Conservation (phyloP, 768 basidiomycete species). For the Termitomyces sp. region DNA sequence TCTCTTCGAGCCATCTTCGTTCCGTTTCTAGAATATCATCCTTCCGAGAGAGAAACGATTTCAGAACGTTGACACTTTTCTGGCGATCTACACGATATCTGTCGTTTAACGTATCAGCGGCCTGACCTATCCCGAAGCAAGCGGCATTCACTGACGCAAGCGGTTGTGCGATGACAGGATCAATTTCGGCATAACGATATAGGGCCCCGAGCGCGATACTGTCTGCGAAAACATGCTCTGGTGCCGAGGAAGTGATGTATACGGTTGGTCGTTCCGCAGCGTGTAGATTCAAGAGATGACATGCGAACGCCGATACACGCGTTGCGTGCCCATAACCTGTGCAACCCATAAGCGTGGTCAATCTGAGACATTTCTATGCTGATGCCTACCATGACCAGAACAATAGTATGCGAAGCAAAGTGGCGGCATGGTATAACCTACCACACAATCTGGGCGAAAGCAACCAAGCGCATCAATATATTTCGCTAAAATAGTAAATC, state of each 20-base stretch:
- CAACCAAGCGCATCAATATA: conserved; percentile 2
- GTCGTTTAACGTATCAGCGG: conserved; percentile 6
- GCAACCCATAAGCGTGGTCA: background rate
- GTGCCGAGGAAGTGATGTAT: conserved; percentile 71
- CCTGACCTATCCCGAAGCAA: background rate
- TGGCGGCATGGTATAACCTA: conserved; percentile 15
- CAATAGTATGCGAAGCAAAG: conserved; percentile 63
- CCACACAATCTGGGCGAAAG: conserved; percentile 1
- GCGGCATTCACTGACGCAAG: conserved; percentile 52
- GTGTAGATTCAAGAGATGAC: conserved; percentile 46
- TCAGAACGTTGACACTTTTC: conserved; percentile 60
- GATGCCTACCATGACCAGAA: conserved; percentile 61
- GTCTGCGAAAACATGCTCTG: conserved; percentile 63
- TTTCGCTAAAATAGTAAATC: background rate
- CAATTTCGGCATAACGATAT: conserved; percentile 70
- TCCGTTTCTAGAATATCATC: conserved; percentile 52
- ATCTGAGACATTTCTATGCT: background rate
- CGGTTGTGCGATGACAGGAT: conserved; percentile 78
- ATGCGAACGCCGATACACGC: conserved; percentile 69
- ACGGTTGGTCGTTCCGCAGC: conserved; percentile 38
- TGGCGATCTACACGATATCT: conserved; percentile 72
- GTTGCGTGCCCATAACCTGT: conserved; percentile 83
- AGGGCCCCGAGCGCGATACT: conserved; percentile 55
- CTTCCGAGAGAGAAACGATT: conserved; percentile 51
- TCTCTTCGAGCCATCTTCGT: conserved; percentile 46